Base-by-base conservation (phyloP, 306 rosid genomes). In the Fagus crenata region DNA sequence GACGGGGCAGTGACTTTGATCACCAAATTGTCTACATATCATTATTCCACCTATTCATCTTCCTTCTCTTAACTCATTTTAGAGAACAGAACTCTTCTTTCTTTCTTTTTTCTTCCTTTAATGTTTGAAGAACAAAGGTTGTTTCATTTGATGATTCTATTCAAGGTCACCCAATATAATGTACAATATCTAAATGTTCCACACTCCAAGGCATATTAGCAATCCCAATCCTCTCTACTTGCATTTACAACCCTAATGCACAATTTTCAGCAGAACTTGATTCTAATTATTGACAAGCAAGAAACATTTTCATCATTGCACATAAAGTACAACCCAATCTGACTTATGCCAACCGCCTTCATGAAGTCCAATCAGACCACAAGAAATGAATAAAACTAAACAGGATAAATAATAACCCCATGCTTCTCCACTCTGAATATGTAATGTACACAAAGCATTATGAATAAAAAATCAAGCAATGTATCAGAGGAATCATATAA, bases 401-500 rank as follows among this genome's bases (percentile, higher is more conserved):
- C 3, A 32, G 15, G 39, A 28, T 6, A 60, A 32, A 31, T 11
- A 6, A 17, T 32, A 60, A 12, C 17, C 56, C 13, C 40, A 18
- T 1, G 17, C 4, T 32, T 11, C 67, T 37, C 33, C 17, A 5
- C 28, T 64, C 73, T 22, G 63, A 6, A 51, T 54, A 36, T 36
- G 54, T 41, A 11, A 40, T 5, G 35, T 22, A 9, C 67, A 12
- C 63, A 31, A 1, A 6, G 11, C 31, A 60, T 8, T 22, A 46
- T 32, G 17, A 31, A 70, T 46, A 70, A 74, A 22, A 6, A 4
- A 54, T 69, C 3, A 56, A 77, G 36, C 49, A 40, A 70, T 18
- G 0, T n/a, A 17, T 33, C 33, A 42, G 81, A 60, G 35, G 15
- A 78, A 75, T 58, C 56, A 81, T n/a, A 31, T 36, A 55, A 71